These are phyloP conservation scores for Cystoderma amianthinum DNA, from an alignment of 768 basidiomycete species.

Conservation along the genomic window DNA sequence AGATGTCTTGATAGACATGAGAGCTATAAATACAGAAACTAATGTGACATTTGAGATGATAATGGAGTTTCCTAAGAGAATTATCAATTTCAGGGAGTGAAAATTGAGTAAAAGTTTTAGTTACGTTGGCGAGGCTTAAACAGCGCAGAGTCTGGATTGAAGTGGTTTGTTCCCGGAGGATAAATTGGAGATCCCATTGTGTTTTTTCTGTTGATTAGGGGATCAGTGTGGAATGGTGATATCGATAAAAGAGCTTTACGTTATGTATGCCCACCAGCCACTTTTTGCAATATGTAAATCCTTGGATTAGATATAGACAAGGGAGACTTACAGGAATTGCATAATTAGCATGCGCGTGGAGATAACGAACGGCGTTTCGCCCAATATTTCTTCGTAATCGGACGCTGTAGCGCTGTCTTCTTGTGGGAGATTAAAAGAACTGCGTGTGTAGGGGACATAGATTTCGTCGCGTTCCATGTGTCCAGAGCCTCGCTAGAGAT, in stretches of 20 bases:
- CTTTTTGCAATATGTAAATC: constrained; percentile 6
- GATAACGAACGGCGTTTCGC: constrained; percentile 28
- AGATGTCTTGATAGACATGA: not conserved
- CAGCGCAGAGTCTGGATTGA: not conserved
- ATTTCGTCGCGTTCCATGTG: constrained; percentile 67
- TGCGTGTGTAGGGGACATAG: constrained; percentile 36
- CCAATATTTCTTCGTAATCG: constrained; percentile 28
- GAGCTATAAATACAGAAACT: not conserved
- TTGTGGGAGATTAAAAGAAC: constrained; percentile 22
- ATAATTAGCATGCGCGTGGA: constrained; percentile 5
- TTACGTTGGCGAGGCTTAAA: not conserved
- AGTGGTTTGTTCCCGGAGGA: not conserved
- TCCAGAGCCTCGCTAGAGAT: constrained; percentile 52
- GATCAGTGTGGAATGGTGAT: not conserved
- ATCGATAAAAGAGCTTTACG: constrained; percentile 1
- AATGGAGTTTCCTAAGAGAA: not conserved
- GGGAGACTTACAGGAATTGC: not conserved
- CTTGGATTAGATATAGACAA: too few species aligned
- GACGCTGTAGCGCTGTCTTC: constrained; percentile 15
- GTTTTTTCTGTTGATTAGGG: not conserved
- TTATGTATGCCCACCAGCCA: constrained; percentile 22
- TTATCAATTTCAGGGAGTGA: not conserved
- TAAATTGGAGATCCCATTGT: not conserved
- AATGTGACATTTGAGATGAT: not conserved
- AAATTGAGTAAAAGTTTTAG: not conserved